Evolutionary conservation across 176 grass and related monocot species (phyloP).

Genomic region (Triticum monococcum): DNA sequence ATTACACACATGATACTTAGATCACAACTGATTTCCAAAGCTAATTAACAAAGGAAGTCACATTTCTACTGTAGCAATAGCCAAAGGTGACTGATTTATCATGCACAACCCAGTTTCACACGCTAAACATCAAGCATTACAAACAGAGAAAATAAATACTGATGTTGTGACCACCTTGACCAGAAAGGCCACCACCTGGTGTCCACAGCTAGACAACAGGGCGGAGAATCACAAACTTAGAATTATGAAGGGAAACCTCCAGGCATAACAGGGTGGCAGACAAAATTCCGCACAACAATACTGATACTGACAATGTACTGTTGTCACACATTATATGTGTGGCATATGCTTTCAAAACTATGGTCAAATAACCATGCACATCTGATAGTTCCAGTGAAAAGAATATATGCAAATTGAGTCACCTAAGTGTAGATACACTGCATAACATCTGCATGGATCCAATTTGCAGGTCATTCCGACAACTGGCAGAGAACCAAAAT

Average conservation of each 20-base stretch:
- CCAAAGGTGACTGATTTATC: not conserved
- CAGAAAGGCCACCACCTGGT: constrained; percentile 19
- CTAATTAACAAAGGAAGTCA: too few species aligned
- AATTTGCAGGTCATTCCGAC: not conserved
- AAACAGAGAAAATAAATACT: constrained; percentile 26
- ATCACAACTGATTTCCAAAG: too few species aligned
- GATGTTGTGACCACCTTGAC: constrained; percentile 35
- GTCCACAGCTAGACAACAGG: not conserved
- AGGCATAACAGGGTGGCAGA: too few species aligned
- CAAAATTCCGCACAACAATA: not conserved
- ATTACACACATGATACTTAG: too few species aligned
- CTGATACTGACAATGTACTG: not conserved
- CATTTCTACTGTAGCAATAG: too few species aligned
- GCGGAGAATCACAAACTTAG: constrained; percentile 4
- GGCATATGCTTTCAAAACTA: not conserved
- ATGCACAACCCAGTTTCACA: constrained; percentile 4
- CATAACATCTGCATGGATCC: not conserved
- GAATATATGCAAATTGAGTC: not conserved
- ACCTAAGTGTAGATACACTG: not conserved
- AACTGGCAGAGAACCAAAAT: not conserved
- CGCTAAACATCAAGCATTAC: constrained; percentile 25
- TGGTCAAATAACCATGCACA: not conserved
- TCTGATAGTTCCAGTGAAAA: not conserved
- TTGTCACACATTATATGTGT: not conserved
- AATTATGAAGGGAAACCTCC: too few species aligned